Evolutionary conservation across 768 basidiomycete genomes (phyloP), one percentile per base, ranked within the genome.

Genomic region (Mycena pura): DNA sequence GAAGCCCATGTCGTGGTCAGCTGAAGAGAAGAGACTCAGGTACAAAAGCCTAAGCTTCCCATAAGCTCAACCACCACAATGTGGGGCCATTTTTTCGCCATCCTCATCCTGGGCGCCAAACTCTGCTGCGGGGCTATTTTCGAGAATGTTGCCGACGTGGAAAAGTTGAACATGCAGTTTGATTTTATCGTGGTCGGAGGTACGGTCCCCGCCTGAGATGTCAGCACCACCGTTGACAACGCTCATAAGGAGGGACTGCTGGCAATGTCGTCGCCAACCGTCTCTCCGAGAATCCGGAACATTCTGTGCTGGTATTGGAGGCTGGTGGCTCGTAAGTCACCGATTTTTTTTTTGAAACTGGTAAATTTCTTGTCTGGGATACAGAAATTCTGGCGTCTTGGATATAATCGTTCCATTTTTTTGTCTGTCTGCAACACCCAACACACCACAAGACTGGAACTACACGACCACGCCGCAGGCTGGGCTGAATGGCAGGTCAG

Each of bases 231-330:
- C 29, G 36, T 10, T 2, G n/a, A 32, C 40, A 9, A 21, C 34
- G 31, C 15, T 44, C 14, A 5, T 44, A 31, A 68, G 60, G 60
- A 46, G 72, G 72, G 15, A 69, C 70, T 7, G 70, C 69, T 6
- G 72, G 72, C 17, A 68, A 62, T 46, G 71, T 68, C 21, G 34
- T 72, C 6, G 71, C 71, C 6, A 68, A 57, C 40, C 57, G 71
- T 17, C 65, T 72, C 3, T 58, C 69, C 2, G 70, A 72, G 43
- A 60, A 74, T 43, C n/a, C 55, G 11, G 46, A 40, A 9, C 38
- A 61, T 48, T 59, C 49, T 19, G 66, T 72, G n/a, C 65, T 72
- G 22, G 55, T 72, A 34, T 47, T 72, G 13, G 71, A 72, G 52
- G 71, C 71, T 22, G 71, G 71, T n/a, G 44, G 44, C 38, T 59